Base-by-base conservation (phyloP, 352 stramenopile genomes). In the Globisporangium barbulae region DNA sequence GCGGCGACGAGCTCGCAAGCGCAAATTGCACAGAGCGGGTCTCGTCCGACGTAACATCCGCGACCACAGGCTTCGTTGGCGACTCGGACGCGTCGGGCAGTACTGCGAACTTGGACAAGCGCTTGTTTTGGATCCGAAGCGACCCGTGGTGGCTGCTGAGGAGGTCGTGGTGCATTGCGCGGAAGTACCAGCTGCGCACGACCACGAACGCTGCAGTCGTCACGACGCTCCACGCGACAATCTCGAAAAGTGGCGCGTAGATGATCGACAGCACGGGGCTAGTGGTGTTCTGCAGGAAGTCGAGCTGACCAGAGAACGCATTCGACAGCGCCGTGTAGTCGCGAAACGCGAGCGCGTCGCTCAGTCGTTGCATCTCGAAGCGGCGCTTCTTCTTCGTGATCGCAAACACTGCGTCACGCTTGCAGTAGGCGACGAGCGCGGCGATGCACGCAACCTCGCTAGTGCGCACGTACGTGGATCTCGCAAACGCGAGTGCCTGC, bases 361-460 rank as follows among this genome's bases (percentile, higher is more conserved):
- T 45, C 22, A 64, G 28, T 9, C 63, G 64, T 39, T 76, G 72
- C 30, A 59, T 39, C 31, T 76, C 62, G 13, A 44, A 31, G 19
- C 49, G 31, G 3, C 55, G 59, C 45, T 61, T 65, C 10, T 47
- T 61, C 22, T 74, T 62, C 5, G 57, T 60, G 41, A 78, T 66
- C 5, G 53, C 61, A 15, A 49, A 58, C 19, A 71, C 47, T 58
- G 30, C 31, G 53, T 59, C 28, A 30, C 63, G 47, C 42, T 53
- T 44, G 39, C 35, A 1, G 37, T 68, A 64, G 10, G 39, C 28
- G 6, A 64, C 58, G 21, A 61, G 3, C 17, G 56, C 41, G 10
- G 37, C 35, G 30, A 81, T 63, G 25, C 59, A n/a, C 39, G 69
- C 68, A 37, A 89, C 64, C 67, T 82, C 72, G 33, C 62, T 35